Evolutionary conservation across 2,329 filamentous ascomycete genomes (phyloP).

Genomic region (Tolypocladium inflatum): DNA sequence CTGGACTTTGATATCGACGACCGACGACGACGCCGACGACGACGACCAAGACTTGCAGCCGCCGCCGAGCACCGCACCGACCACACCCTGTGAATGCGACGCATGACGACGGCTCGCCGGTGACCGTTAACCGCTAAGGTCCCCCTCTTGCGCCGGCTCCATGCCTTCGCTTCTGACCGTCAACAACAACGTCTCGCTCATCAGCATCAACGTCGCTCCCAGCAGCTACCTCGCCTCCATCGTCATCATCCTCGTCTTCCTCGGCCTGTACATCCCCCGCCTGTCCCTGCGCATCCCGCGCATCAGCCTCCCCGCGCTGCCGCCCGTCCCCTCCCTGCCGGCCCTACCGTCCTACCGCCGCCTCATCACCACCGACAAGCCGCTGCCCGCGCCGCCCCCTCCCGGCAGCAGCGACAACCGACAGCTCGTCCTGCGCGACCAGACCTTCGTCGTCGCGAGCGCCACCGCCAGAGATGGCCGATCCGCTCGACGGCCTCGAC

Average conservation of each 20-base stretch:
- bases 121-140: neutral
- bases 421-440: slow-evolving; percentile 21
- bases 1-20: neutral
- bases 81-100: neutral
- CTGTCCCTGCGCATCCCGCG: slow-evolving; percentile 23
- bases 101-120: neutral
- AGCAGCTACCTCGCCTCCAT: slow-evolving; percentile 46
- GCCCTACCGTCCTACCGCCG: slow-evolving; percentile 6
- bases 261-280: slow-evolving; percentile 36
- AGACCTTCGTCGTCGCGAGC: slow-evolving; percentile 17
- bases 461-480: slow-evolving; percentile 13
- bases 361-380: slow-evolving; percentile 13
- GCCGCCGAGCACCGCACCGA: no score
- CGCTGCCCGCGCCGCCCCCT: slow-evolving; percentile 14
- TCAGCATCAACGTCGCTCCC: slow-evolving; percentile 49
- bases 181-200: slow-evolving; percentile 51
- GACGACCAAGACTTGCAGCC: neutral
- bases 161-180: slow-evolving; percentile 53
- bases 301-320: slow-evolving; percentile 22
- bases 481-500: slow-evolving; percentile 35
- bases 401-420: slow-evolving; percentile 7
- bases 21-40: neutral
- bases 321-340: slow-evolving; percentile 3
- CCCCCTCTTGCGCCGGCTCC: slow-evolving; percentile 14
- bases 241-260: slow-evolving; percentile 38